Base-by-base conservation (phyloP, 441 rosid species). In the Croton laevigatus region DNA sequence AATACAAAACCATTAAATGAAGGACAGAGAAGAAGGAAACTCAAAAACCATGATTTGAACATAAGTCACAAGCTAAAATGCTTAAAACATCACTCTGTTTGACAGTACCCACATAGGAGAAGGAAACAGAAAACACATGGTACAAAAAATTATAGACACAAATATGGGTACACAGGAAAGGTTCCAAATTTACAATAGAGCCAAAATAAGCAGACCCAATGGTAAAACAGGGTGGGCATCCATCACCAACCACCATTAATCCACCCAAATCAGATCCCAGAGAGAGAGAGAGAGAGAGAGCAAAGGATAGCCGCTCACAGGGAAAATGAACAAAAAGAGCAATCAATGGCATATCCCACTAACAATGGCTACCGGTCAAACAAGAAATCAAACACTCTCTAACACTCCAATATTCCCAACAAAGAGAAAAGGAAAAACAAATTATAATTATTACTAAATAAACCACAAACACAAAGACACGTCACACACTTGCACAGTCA, bases 291-390 rank as follows among this genome's bases (percentile, higher is more conserved):
- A 48, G 14, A 48, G n/a, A 70, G 51, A 71, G 73, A 37, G 69
- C 58, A 63, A 68, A 73, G 66, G 57, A 66, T 55, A 77, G 77
- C 84, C 82, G 67, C 81, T 74, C 78, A 77, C 60, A 17, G 71
- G 61, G 61, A 59, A 60, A 54, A 11, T 48, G 44, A 69, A 51
- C 42, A 79, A 60, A 74, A 65, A 66, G 68, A 71, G 81, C 85
- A 86, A 82, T 83, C 83, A 80, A 81, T 80, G 84, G 79, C 80
- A 72, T 76, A 54, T 62, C 73, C 85, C 88, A 82, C 85, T 80
- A 79, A 53, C 70, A 75, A 71, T 79, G 71, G 76, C 64, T 73
- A 68, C 55, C 73, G 81, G 86, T 85, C 87, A 85, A 85, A 76
- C 81, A 69, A 78, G 73, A 81, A 82, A 82, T 82, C 83, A 77